These are phyloP conservation scores for Uronychia binucleata DNA, from an alignment of 73 alveolate genomes.

Conservation along the genomic window DNA sequence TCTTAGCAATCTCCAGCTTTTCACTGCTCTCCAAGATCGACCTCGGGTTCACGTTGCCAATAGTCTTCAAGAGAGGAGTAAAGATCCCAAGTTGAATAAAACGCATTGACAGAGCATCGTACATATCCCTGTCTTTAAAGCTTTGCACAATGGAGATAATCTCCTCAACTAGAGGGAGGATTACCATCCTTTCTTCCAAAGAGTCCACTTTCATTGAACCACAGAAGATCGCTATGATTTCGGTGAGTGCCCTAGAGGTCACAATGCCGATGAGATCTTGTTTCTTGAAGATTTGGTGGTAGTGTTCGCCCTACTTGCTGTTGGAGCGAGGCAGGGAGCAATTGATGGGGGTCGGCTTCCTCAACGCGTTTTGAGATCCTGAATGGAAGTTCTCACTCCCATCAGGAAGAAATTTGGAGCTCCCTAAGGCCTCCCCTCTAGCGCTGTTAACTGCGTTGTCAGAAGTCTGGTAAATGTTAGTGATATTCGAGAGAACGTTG, in stretches of 20 bases:
- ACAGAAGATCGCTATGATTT: background rate
- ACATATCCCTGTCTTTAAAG: slow-evolving; percentile 57
- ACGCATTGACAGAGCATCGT: slow-evolving; percentile 30
- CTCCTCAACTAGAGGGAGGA: slow-evolving; percentile 11
- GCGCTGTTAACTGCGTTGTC: slow-evolving; percentile 10
- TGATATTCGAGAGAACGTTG: slow-evolving; percentile 12
- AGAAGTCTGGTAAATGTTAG: slow-evolving; percentile 23
- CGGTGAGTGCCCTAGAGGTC: slow-evolving; percentile 1
- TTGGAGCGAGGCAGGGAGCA: background rate
- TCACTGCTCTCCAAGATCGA: slow-evolving; percentile 4
- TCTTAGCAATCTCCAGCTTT: slow-evolving; percentile 37
- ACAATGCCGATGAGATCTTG: slow-evolving; percentile 2
- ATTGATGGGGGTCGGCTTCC: slow-evolving; percentile 11
- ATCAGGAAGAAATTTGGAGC: slow-evolving; percentile 11
- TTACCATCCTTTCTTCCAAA: slow-evolving; percentile 17
- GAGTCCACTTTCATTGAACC: slow-evolving; percentile 6
- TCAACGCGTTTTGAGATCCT: background rate
- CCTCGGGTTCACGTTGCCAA: slow-evolving; percentile 7
- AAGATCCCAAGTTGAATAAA: slow-evolving; percentile 26
- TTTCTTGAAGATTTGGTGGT: slow-evolving; percentile 23
- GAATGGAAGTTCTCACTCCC: background rate
- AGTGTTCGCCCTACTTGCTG: background rate
- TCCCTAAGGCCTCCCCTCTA: background rate
- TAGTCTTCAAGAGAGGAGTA: slow-evolving; percentile 2
- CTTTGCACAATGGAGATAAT: slow-evolving; percentile 35